Conservation (phyloP, 371 early-diverging fungal species). For the Synchytrium microbalum region DNA sequence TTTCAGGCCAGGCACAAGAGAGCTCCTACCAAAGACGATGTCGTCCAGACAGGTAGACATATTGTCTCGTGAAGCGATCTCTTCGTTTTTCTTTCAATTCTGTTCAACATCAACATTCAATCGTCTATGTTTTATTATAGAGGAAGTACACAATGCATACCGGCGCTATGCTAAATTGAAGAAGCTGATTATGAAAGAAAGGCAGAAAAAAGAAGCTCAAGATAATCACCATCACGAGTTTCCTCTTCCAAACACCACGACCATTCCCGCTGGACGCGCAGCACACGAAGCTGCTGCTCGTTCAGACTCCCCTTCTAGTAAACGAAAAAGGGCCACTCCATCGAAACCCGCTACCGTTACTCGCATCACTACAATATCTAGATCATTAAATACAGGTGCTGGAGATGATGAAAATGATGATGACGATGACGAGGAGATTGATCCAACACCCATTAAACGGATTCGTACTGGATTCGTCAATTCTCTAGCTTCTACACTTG, state of each 20-base stretch:
- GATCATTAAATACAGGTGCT: too few relatives aligned
- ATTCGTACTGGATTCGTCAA: not conserved
- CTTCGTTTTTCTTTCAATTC: constrained; percentile 3
- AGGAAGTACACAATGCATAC: constrained; percentile 4
- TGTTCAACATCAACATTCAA: too few relatives aligned
- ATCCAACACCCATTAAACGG: not conserved
- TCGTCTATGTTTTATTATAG: constrained; percentile 1
- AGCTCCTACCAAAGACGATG: constrained; percentile 33
- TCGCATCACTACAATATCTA: not conserved
- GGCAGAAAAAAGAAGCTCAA: constrained; percentile 8
- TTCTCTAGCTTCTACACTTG: too few relatives aligned
- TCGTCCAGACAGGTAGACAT: not conserved
- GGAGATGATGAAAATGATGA: not conserved
- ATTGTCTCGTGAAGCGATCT: not conserved
- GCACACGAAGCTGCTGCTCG: not conserved
- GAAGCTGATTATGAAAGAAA: not conserved
- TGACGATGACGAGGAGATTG: not conserved
- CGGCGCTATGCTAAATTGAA: not conserved
- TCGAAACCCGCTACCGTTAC: not conserved
- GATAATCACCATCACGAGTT: too few relatives aligned
- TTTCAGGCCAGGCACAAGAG: constrained; percentile 33
- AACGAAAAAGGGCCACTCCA: not conserved
- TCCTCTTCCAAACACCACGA: not conserved
- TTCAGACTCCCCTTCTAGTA: not conserved
- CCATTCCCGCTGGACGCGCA: not conserved